Evolutionary conservation across 306 rosid species (phyloP).

Genomic region (Sphenostylis stenocarpa): DNA sequence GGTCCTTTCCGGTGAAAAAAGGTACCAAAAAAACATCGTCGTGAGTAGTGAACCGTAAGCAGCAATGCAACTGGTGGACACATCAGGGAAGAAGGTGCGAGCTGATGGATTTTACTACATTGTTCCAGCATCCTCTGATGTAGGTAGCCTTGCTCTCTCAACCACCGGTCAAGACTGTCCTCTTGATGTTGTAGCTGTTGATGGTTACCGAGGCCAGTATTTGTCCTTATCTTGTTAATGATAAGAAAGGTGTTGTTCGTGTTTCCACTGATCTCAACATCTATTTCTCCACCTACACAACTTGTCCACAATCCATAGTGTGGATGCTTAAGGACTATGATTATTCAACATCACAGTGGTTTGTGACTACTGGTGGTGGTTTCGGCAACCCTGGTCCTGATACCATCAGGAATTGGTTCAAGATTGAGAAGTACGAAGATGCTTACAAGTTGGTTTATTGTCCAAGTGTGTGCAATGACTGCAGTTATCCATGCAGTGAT

Average conservation of each 20-base stretch:
- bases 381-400: neutral
- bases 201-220: neutral
- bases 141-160: neutral
- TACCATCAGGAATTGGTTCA: constrained; percentile 34
- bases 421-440: constrained; percentile 44
- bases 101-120: constrained; percentile 19
- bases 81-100: constrained; percentile 4
- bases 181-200: neutral
- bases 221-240: neutral
- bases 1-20: no score
- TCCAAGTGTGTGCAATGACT: constrained; percentile 48
- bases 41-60: no score
- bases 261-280: constrained; percentile 11
- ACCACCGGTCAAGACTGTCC: neutral
- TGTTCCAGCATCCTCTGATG: neutral
- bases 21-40: no score
- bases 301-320: constrained; percentile 30
- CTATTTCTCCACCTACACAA: neutral
- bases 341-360: neutral
- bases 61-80: constrained; percentile 39
- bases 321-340: neutral
- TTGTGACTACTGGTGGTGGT: neutral
- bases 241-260: neutral
- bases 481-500: constrained; percentile 47
- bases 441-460: constrained; percentile 51